phyloP scores from a whole-genome alignment of 2,329 filamentous ascomycete species.

The Alternaria gansuensis region DNA sequence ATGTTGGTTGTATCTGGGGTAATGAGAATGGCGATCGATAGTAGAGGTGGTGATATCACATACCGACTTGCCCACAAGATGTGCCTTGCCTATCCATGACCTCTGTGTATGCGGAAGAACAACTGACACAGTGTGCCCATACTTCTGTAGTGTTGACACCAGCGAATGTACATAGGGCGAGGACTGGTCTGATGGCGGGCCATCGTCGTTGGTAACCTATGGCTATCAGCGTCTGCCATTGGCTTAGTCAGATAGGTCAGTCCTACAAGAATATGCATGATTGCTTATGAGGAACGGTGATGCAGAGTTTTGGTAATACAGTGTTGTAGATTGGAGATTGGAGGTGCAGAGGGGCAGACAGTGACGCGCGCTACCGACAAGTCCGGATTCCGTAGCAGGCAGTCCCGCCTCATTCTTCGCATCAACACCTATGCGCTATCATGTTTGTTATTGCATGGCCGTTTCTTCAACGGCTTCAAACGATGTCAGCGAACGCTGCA shows the following conservation, averaged over 20 bases:
- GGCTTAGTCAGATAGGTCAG: background rate
- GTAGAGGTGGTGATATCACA: constrained; percentile 1
- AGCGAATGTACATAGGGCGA: constrained; percentile 61
- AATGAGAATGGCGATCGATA: background rate
- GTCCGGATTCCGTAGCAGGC: constrained; percentile 29
- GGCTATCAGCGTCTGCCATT: constrained; percentile 16
- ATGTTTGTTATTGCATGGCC: background rate
- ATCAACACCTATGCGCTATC: background rate
- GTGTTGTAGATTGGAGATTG: constrained; percentile 16
- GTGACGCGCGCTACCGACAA: constrained; percentile 41
- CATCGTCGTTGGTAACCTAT: constrained; percentile 62
- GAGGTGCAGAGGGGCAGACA: constrained; percentile 28
- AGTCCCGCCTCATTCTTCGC: constrained; percentile 18
- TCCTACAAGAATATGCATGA: constrained; percentile 53
- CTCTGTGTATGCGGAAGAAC: constrained; percentile 90
- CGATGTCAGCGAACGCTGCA: background rate
- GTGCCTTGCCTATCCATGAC: constrained; percentile 98
- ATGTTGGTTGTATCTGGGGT: constrained; percentile 71
- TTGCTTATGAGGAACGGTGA: constrained; percentile 9
- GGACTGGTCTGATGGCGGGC: constrained; percentile 60
- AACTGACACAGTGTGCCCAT: constrained; percentile 88
- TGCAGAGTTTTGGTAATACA: constrained; percentile 13
- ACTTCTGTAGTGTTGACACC: constrained; percentile 60
- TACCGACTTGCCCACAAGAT: constrained; percentile 85
- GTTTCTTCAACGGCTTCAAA: background rate